These are phyloP conservation scores for Betula pendula DNA, from an alignment of 306 rosid genomes.

Conservation along the genomic window DNA sequence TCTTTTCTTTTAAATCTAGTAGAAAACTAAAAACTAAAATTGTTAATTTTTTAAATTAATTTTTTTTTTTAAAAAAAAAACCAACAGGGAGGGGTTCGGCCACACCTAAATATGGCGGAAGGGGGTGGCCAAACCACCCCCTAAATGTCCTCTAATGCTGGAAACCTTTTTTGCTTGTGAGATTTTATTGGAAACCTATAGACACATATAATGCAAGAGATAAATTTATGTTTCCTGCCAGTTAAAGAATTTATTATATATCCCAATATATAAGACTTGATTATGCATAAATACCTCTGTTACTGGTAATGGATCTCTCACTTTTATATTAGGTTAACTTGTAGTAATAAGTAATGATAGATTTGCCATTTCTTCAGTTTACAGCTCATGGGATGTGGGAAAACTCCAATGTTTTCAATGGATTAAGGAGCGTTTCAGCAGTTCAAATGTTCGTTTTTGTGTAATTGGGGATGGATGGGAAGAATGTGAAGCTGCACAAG, in stretches of 20 bases:
- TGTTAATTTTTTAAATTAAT: too few species aligned
- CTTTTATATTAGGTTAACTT: not conserved
- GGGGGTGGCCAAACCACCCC: too few species aligned
- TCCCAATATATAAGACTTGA: not conserved
- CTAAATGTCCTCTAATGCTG: not conserved
- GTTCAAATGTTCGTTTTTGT: slow-evolving; percentile 73
- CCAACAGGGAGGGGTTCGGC: too few species aligned
- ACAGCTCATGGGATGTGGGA: slow-evolving; percentile 91
- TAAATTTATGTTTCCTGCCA: slow-evolving; percentile 1
- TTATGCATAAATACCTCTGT: not conserved
- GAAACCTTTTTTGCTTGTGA: not conserved
- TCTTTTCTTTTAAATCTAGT: too few species aligned
- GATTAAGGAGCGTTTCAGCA: slow-evolving; percentile 73
- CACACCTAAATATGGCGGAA: too few species aligned
- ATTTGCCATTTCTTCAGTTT: slow-evolving; percentile 51
- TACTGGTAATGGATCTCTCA: not conserved
- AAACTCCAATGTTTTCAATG: slow-evolving; percentile 73
- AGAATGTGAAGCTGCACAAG: slow-evolving; percentile 85
- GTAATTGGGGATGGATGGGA: slow-evolving; percentile 93
- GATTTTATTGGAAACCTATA: not conserved
- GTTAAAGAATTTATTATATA: not conserved
- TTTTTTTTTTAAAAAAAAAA: too few species aligned
- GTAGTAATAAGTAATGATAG: slow-evolving; percentile 7
- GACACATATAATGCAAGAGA: not conserved
- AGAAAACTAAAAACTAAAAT: too few species aligned